These are phyloP conservation scores for Kwoniella botswanensis DNA, from an alignment of 768 basidiomycete species.

Conservation along the genomic window DNA sequence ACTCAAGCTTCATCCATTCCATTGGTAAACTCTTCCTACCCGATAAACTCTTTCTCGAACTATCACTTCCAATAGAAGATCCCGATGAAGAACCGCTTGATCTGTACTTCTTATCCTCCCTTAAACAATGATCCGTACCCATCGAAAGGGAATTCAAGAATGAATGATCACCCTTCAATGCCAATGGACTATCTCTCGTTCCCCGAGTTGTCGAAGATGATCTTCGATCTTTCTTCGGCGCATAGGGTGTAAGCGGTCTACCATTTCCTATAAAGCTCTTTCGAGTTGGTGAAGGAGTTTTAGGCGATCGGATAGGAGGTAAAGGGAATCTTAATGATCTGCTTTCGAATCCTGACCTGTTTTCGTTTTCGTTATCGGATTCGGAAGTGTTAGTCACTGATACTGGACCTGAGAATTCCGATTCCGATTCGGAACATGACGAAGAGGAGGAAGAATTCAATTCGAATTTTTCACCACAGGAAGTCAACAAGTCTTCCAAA, in stretches of 20 bases:
- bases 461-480: slow-evolving; percentile 40
- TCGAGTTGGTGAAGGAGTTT: slow-evolving; percentile 7
- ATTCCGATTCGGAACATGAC: slow-evolving; percentile 2
- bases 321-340: slow-evolving; percentile 16
- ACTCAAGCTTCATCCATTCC: slow-evolving; percentile 20
- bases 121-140: background rate
- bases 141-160: slow-evolving; percentile 17
- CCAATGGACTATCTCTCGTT: background rate
- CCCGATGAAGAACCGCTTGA: slow-evolving; percentile 3
- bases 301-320: slow-evolving; percentile 15
- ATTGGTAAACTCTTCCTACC: slow-evolving; percentile 18
- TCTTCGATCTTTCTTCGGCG: slow-evolving; percentile 17
- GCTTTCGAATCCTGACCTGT: slow-evolving; percentile 13
- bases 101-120: background rate
- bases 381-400: slow-evolving; percentile 6
- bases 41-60: slow-evolving; percentile 21
- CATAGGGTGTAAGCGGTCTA: background rate
- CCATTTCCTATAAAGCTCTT: background rate
- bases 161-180: slow-evolving; percentile 24
- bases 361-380: background rate
- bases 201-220: background rate
- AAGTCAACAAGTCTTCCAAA: slow-evolving; percentile 34
- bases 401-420: slow-evolving; percentile 19
- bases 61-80: slow-evolving; percentile 12
- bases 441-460: slow-evolving; percentile 2